Evolutionary conservation across 2,329 filamentous ascomycete genomes (phyloP), one percentile per base, ranked within the genome.

Genomic region (Myriosclerotinia curreyana): DNA sequence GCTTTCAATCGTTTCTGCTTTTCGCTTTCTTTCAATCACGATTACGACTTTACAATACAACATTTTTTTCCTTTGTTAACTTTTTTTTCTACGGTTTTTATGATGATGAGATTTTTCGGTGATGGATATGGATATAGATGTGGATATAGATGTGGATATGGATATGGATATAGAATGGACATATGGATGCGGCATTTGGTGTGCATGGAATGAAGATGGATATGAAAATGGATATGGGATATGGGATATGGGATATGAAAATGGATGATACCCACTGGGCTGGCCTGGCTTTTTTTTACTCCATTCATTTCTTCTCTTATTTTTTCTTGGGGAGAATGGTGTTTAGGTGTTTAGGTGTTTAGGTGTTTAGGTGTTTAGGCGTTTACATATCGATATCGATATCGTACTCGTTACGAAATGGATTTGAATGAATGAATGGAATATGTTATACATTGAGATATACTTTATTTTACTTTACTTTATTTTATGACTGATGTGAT

Each of bases 211-310:
- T 58, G 40, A 12, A 58, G 36, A 46, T 56, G 34, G 34, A 54
- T 31, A 31, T 31, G 28, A n/a, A n/a, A n/a, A n/a, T n/a, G n/a
- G n/a, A n/a, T n/a, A n/a, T n/a, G n/a, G n/a, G n/a, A n/a, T n/a
- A n/a, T n/a, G n/a, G n/a, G n/a, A n/a, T n/a, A n/a, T n/a, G n/a
- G 38, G 20, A 58, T 48, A 46, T 56, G 34, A n/a, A 54, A 6
- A 42, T 31, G 31, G n/a, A 59, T 36, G 55, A 59, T 59, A 48
- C 55, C 28, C n/a, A 36, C 14, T 58, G 20, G 54, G 12, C 54
- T 46, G 22, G 20, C 54, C 20, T 56, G 25, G 11, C 40, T 46
- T 58, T 56, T 46, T 12, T 56, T 46, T 12, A 34, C 42, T 25
- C 22, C 28, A 36, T 46, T 25, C n/a, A 7, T 36, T 48, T 20